Evolutionary conservation across 116 monocot genomes (phyloP).

Genomic region (Posidonia oceanica): DNA sequence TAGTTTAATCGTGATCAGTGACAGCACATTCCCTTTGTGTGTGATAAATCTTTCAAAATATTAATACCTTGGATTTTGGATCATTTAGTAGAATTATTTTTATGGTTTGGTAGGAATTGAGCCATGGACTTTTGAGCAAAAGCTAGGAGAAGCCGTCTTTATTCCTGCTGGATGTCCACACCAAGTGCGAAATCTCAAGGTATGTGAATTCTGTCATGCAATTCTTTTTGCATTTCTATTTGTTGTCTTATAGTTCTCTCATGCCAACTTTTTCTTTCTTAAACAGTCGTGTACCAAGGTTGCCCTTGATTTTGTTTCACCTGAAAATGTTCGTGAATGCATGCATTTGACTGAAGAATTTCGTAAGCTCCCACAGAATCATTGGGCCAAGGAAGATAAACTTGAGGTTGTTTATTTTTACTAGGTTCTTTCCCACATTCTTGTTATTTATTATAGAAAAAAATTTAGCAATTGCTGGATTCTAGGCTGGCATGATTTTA

Average conservation of each 20-base stretch:
- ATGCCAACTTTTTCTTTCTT: not conserved
- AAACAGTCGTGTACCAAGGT: slow-evolving; percentile 19
- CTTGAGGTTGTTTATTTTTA: slow-evolving; percentile 9
- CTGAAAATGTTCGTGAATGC: slow-evolving; percentile 18
- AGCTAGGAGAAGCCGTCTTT: slow-evolving; percentile 18
- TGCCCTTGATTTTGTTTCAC: slow-evolving; percentile 19
- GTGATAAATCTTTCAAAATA: no score
- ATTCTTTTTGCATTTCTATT: not conserved
- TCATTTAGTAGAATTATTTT: not conserved
- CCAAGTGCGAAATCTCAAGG: slow-evolving; percentile 26
- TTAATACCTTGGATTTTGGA: no score
- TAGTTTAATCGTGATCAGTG: no score
- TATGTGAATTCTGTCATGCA: not conserved
- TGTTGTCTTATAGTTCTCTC: not conserved
- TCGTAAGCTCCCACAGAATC: slow-evolving; percentile 9
- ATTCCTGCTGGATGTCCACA: slow-evolving; percentile 23
- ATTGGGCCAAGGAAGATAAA: slow-evolving; percentile 18
- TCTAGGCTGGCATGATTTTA: no score
- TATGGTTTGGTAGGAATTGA: slow-evolving; percentile 13
- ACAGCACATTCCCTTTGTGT: no score
- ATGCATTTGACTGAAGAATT: slow-evolving; percentile 12
- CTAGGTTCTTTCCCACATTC: not conserved
- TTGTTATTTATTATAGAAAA: not conserved
- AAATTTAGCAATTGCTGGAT: no score
- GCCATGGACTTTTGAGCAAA: slow-evolving; percentile 22